Percentiles rank a stretch among this genome's conserved stretches.
phyloP scores from a whole-genome alignment of 257 asterid genomes.

The Thymus mandschuricus region DNA sequence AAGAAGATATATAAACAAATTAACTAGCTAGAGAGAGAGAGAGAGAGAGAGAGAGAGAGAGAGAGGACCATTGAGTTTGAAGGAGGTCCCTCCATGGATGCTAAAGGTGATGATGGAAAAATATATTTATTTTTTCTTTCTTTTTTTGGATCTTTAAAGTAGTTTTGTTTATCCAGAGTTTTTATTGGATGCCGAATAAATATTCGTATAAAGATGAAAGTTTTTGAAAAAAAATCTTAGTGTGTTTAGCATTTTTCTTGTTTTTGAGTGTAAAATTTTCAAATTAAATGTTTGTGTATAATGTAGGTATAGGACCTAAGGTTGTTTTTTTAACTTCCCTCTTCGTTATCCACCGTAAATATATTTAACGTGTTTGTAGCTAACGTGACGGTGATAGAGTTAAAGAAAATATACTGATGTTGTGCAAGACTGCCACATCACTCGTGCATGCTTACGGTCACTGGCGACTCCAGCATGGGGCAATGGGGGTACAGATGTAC shows the following conservation, averaged over 20 bases:
- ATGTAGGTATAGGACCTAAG: not conserved
- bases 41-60: too few species aligned
- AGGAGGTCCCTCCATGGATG: constrained; percentile 43
- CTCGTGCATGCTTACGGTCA: too few species aligned
- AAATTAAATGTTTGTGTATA: not conserved
- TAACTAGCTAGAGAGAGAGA: not conserved
- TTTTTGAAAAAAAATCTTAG: not conserved
- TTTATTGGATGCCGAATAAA: constrained; percentile 28
- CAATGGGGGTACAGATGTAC: too few species aligned
- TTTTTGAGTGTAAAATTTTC: too few species aligned
- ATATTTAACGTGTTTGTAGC: too few species aligned
- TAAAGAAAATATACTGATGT: too few species aligned
- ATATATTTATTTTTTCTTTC: not conserved
- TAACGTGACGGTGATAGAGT: too few species aligned
- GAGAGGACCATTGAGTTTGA: constrained; percentile 33
- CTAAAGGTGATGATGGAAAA: constrained; percentile 28
- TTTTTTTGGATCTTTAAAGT: constrained; percentile 25
- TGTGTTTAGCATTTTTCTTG: too few species aligned
- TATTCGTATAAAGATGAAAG: constrained; percentile 1
- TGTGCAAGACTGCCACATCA: too few species aligned
- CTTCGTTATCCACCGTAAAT: not conserved
- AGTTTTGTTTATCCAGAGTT: constrained; percentile 24
- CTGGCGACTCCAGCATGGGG: too few species aligned
- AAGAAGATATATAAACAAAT: constrained; percentile 29
- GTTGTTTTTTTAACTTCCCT: not conserved